Percentiles rank a stretch among this genome's conserved stretches.
These are phyloP conservation scores for Allantophomopsis cytisporea DNA, from an alignment of 2,329 filamentous ascomycete genomes.

Conservation along the genomic window DNA sequence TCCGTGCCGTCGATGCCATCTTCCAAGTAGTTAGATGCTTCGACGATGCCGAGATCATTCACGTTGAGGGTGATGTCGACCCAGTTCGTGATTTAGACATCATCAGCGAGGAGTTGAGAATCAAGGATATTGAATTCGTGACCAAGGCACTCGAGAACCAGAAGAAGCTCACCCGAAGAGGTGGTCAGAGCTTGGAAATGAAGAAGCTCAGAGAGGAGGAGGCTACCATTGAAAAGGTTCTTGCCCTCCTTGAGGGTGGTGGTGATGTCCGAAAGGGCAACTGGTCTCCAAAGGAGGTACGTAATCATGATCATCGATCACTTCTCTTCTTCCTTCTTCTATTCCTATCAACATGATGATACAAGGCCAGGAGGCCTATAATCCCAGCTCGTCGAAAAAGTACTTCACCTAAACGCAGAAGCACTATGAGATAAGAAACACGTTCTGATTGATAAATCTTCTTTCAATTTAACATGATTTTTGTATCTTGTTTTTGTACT, in stretches of 20 bases:
- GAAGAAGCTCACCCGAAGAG: slow-evolving; percentile 87
- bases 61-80: slow-evolving; percentile 98
- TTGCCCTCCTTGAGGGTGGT: slow-evolving; percentile 70
- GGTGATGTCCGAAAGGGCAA: slow-evolving; percentile 87
- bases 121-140: slow-evolving; percentile 98
- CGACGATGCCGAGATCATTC: slow-evolving; percentile 98
- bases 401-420: slow-evolving; percentile 66
- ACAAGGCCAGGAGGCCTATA: slow-evolving; percentile 87
- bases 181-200: slow-evolving; percentile 91
- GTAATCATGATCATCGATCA: slow-evolving; percentile 17
- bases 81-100: slow-evolving; percentile 89
- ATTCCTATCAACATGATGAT: slow-evolving; percentile 68
- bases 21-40: slow-evolving; percentile 96
- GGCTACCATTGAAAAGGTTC: slow-evolving; percentile 81
- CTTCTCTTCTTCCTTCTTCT: slow-evolving; percentile 11
- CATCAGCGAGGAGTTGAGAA: slow-evolving; percentile 88
- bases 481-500: slow-evolving; percentile 7
- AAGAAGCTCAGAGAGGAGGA: slow-evolving; percentile 96
- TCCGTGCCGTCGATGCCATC: slow-evolving; percentile 94
- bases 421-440: slow-evolving; percentile 66
- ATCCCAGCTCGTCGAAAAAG: slow-evolving; percentile 97
- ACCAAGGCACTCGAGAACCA: slow-evolving; percentile 89
- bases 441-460: slow-evolving; percentile 15
- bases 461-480: too few relatives aligned
- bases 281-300: slow-evolving; percentile 93